phyloP scores from a whole-genome alignment of 2,329 filamentous ascomycete genomes.

The Leptodontidium sp. region DNA sequence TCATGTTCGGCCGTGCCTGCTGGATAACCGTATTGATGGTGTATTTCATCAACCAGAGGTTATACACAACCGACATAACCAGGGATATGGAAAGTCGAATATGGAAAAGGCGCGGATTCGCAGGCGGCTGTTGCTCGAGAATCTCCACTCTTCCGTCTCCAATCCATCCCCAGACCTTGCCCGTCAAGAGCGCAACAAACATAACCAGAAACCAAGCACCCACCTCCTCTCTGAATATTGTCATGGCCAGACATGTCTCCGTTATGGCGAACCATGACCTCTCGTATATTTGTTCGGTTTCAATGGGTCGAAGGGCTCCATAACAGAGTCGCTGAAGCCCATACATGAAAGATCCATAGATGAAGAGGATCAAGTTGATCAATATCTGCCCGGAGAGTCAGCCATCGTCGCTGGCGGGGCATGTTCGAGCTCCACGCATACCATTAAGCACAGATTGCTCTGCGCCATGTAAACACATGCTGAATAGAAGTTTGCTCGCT shows the following conservation, averaged over 20 bases:
- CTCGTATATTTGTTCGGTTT: slow-evolving; percentile 96
- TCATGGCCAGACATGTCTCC: slow-evolving; percentile 97
- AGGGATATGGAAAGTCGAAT: slow-evolving; percentile 81
- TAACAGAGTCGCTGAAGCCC: slow-evolving; percentile 90
- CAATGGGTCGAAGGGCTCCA: slow-evolving; percentile 87
- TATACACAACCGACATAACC: slow-evolving; percentile 79
- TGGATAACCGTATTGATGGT: slow-evolving; percentile 83
- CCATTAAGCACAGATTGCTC: slow-evolving; percentile 94
- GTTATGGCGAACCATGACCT: slow-evolving; percentile 98
- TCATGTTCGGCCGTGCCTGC: slow-evolving; percentile 94
- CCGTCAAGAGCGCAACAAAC: slow-evolving; percentile 91
- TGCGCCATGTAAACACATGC: slow-evolving; percentile 96
- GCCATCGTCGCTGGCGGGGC: background rate
- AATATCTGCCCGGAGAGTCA: slow-evolving; percentile 69
- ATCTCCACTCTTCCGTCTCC: slow-evolving; percentile 93
- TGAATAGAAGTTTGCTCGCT: slow-evolving; percentile 97
- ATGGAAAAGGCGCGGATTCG: slow-evolving; percentile 90
- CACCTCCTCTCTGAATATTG: slow-evolving; percentile 94
- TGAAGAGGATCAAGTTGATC: slow-evolving; percentile 86
- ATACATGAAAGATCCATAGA: slow-evolving; percentile 83
- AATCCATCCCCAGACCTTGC: slow-evolving; percentile 99
- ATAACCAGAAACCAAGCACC: slow-evolving; percentile 95
- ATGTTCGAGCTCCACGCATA: slow-evolving; percentile 53
- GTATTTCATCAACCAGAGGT: slow-evolving; percentile 81
- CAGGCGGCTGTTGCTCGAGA: slow-evolving; percentile 92